Evolutionary conservation across 148 eudicot genomes (phyloP).

Genomic region (Rhododendron vialii): DNA sequence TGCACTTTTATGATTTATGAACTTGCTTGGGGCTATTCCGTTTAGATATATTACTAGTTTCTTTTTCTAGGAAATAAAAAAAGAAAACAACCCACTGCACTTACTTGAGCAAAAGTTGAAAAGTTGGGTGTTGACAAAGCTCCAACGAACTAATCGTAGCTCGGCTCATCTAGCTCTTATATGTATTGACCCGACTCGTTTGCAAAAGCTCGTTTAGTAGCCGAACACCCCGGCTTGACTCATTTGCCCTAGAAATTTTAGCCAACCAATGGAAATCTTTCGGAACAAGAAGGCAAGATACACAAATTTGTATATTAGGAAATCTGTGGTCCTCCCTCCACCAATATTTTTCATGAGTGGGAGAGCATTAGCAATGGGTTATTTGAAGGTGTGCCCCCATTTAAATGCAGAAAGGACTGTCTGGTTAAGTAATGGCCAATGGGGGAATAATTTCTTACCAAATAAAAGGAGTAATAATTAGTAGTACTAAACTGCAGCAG

Average conservation of each 20-base stretch:
- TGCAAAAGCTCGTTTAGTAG: background rate
- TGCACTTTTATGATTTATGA: too few relatives aligned
- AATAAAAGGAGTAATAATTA: background rate
- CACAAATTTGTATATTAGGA: background rate
- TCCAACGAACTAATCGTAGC: background rate
- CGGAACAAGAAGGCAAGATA: background rate
- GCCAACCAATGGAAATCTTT: background rate
- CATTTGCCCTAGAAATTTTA: background rate
- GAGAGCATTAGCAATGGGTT: constrained; percentile 1
- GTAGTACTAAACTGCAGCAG: background rate
- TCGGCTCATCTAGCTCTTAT: background rate
- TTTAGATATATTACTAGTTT: too few relatives aligned
- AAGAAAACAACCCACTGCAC: too few relatives aligned
- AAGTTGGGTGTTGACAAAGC: background rate
- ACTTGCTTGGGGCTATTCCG: too few relatives aligned
- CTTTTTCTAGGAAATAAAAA: too few relatives aligned
- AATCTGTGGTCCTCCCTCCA: constrained; percentile 13
- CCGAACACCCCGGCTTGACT: background rate
- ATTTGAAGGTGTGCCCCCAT: background rate
- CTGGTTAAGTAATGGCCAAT: background rate
- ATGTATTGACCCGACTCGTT: background rate
- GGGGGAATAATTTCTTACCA: background rate
- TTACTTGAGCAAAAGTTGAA: too few relatives aligned
- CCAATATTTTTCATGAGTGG: constrained; percentile 4
- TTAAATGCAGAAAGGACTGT: background rate